Conservation (phyloP, 1,284 basidiomycete species). For the Ustilago loliicola region DNA sequence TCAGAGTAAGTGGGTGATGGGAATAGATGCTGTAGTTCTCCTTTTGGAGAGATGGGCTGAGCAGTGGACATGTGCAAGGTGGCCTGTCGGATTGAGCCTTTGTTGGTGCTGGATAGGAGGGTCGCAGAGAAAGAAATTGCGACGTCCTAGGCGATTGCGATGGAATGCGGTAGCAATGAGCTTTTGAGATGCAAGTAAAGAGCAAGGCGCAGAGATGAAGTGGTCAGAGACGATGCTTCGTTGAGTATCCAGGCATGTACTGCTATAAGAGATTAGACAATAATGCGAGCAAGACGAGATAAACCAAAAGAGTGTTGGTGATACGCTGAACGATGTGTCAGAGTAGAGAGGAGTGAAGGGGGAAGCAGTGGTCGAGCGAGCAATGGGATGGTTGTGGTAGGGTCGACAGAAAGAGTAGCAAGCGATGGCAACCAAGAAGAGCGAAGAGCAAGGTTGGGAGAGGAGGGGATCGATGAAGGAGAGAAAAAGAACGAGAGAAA, state of each 20-base stretch:
- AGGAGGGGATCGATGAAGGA: constrained; percentile 1
- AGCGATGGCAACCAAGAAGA: constrained; percentile 1
- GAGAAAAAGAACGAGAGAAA: constrained; percentile 4
- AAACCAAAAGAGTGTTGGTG: constrained; percentile 11
- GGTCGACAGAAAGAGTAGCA: not conserved
- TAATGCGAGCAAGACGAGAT: constrained; percentile 6
- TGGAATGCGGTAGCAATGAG: not conserved
- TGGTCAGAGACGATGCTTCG: constrained; percentile 8
- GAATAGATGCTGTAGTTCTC: constrained; percentile 41
- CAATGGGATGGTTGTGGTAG: not conserved
- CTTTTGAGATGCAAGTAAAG: constrained; percentile 10
- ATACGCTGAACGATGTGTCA: not conserved
- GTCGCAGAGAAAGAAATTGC: constrained; percentile 7
- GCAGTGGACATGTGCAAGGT: constrained; percentile 45
- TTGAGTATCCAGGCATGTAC: not conserved
- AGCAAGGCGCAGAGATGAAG: not conserved
- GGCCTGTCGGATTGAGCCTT: not conserved
- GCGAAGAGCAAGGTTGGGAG: not conserved
- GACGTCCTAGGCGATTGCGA: constrained; percentile 2
- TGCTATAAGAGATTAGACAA: constrained; percentile 14
- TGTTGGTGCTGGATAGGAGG: not conserved
- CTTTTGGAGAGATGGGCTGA: constrained; percentile 41
- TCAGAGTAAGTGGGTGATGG: constrained; percentile 57
- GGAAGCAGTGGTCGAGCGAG: not conserved
- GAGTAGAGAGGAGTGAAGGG: not conserved